A percentile compares a stretch with the other conserved stretches of the same genome.
phyloP scores from a whole-genome alignment of 176 grass and related monocot species.

The Zea mays region DNA sequence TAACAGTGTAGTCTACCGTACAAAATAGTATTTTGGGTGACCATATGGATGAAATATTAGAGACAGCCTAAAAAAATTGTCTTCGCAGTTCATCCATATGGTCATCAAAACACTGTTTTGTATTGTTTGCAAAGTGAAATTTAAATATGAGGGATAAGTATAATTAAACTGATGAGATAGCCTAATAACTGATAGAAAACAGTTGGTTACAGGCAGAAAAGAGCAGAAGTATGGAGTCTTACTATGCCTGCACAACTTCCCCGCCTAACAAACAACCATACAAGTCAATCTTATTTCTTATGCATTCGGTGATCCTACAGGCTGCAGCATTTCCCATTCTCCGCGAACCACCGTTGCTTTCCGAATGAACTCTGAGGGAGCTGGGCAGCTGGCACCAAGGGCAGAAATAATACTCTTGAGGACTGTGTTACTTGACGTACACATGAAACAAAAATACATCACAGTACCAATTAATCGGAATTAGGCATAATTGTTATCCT shows the following conservation, averaged over 20 bases:
- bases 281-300: conserved; percentile 8
- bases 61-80: no score
- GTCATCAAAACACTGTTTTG: no score
- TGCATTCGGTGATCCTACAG: background rate
- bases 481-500: background rate
- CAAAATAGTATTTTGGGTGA: no score
- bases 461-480: background rate
- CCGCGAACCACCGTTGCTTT: background rate
- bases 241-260: background rate
- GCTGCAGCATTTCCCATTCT: conserved; percentile 9
- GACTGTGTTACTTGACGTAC: background rate
- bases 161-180: no score
- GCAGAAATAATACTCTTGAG: conserved; percentile 3
- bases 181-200: no score
- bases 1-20: no score
- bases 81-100: no score
- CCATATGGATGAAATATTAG: no score
- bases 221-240: background rate
- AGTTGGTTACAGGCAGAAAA: conserved; percentile 9
- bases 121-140: no score
- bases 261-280: background rate
- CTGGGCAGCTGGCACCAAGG: background rate
- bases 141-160: no score
- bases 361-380: background rate
- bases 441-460: background rate